These are phyloP conservation scores for Gossypium arboreum DNA, from an alignment of 345 rosid species.

Conservation along the genomic window DNA sequence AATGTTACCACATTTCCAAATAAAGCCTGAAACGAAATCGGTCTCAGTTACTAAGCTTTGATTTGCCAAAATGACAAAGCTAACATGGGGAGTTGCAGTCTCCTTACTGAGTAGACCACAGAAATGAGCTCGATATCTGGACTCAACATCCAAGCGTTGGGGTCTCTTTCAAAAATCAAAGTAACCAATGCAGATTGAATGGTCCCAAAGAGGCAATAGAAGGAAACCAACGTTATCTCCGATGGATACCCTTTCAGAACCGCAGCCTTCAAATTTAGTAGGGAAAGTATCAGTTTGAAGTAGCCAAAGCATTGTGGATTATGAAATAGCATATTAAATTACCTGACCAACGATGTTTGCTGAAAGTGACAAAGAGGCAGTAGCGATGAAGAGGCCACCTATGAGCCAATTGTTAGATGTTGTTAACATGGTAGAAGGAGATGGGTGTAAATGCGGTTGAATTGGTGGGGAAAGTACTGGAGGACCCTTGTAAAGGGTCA, in stretches of 20 bases:
- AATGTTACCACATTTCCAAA: conserved; percentile 37
- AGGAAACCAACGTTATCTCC: conserved; percentile 39
- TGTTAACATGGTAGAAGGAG: not conserved
- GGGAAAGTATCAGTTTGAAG: not conserved
- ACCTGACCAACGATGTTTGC: conserved; percentile 39
- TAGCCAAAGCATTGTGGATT: too few species aligned
- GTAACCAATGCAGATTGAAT: conserved; percentile 44
- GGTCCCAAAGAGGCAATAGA: conserved; percentile 27
- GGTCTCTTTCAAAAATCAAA: conserved; percentile 36
- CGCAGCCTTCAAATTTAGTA: conserved; percentile 36
- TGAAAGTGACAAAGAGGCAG: conserved; percentile 31
- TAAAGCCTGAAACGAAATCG: conserved; percentile 32
- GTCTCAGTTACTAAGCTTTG: not conserved
- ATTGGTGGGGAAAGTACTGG: conserved; percentile 14
- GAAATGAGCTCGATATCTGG: conserved; percentile 37
- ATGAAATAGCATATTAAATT: not conserved
- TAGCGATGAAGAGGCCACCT: conserved; percentile 41
- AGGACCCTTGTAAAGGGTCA: conserved; percentile 47
- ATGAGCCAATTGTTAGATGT: conserved; percentile 35
- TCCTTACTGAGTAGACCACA: conserved; percentile 40
- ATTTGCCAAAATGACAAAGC: not conserved
- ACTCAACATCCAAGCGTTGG: conserved; percentile 44
- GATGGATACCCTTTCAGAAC: conserved; percentile 43
- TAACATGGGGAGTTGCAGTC: not conserved
- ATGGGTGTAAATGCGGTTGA: not conserved